Conservation (phyloP, 768 basidiomycete genomes). For the Tylopilus cervinicoccineus region DNA sequence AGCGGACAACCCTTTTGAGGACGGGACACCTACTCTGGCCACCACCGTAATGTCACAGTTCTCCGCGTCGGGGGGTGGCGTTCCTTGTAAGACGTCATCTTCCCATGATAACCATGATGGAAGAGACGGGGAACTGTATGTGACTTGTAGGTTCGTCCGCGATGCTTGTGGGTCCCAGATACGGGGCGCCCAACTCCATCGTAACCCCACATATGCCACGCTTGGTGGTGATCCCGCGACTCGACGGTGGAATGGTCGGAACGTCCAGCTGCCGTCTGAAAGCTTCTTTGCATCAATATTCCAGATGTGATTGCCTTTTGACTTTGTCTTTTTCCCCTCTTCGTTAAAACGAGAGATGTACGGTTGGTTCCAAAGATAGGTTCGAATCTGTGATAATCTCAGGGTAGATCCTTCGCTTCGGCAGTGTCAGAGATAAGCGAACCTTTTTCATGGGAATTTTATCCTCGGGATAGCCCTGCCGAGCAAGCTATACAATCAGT, state of each 20-base stretch:
- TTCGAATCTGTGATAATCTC: conserved; percentile 60
- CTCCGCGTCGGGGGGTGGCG: conserved; percentile 72
- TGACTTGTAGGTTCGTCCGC: conserved; percentile 72
- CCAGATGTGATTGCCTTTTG: conserved; percentile 99
- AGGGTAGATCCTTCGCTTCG: conserved; percentile 11
- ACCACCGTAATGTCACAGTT: conserved; percentile 71
- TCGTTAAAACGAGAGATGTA: conserved; percentile 97
- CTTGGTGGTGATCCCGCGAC: conserved; percentile 80
- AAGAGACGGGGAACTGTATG: conserved; percentile 74
- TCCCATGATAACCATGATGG: conserved; percentile 91
- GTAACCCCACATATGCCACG: conserved; percentile 76
- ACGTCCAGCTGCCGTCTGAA: conserved; percentile 75
- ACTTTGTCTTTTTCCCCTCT: conserved; percentile 98
- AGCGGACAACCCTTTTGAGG: background rate
- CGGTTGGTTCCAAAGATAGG: conserved; percentile 94
- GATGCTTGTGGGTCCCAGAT: conserved; percentile 97
- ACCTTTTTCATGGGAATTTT: conserved; percentile 98
- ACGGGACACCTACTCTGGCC: conserved; percentile 56
- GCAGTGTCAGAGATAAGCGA: conserved; percentile 19
- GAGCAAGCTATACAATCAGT: conserved; percentile 55
- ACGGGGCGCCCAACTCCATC: conserved; percentile 88
- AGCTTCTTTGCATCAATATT: conserved; percentile 92
- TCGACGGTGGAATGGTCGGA: conserved; percentile 84
- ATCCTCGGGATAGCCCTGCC: conserved; percentile 86
- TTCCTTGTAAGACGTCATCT: conserved; percentile 75